Evolutionary conservation across 164 flowering plant genomes (phyloP).

Genomic region (Tetracentron sinense): DNA sequence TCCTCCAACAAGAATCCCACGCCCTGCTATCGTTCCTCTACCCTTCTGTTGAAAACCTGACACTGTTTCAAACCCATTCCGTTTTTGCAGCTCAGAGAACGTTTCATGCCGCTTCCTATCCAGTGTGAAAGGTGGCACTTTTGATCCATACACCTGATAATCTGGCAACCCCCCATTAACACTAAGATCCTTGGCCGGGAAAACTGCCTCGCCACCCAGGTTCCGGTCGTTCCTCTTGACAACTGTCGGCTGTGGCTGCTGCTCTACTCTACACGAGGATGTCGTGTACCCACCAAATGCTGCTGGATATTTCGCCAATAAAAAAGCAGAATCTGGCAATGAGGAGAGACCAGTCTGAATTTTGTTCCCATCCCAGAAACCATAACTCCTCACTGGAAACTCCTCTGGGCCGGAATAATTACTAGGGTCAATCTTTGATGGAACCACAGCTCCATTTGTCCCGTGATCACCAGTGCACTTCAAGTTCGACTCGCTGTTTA

Average conservation of each 20-base stretch:
- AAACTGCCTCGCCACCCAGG: slow-evolving; percentile 36
- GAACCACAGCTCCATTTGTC: slow-evolving; percentile 25
- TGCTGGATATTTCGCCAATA: slow-evolving; percentile 59
- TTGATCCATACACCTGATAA: slow-evolving; percentile 28
- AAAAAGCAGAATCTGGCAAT: slow-evolving; percentile 57
- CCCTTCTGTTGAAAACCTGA: slow-evolving; percentile 44
- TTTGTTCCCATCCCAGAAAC: slow-evolving; percentile 75
- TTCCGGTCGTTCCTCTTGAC: slow-evolving; percentile 32
- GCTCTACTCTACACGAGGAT: slow-evolving; percentile 42
- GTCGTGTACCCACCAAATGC: slow-evolving; percentile 41
- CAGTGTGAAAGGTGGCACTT: slow-evolving; percentile 40
- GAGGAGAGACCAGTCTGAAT: slow-evolving; percentile 52
- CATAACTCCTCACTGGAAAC: slow-evolving; percentile 47
- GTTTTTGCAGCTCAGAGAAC: slow-evolving; percentile 48
- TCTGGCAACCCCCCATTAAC: slow-evolving; percentile 36
- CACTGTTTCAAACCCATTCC: slow-evolving; percentile 43
- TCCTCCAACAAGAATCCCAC: slow-evolving; percentile 43
- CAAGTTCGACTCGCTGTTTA: slow-evolving; percentile 26
- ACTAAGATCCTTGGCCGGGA: slow-evolving; percentile 31
- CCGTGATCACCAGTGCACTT: slow-evolving; percentile 25
- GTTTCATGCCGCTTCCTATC: slow-evolving; percentile 45
- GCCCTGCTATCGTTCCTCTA: slow-evolving; percentile 41
- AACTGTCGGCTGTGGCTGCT: slow-evolving; percentile 33
- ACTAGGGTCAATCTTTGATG: slow-evolving; percentile 30
- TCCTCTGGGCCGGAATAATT: slow-evolving; percentile 39